Base-by-base conservation (phyloP, 164 flowering plant genomes). In the Dillenia turbinata region DNA sequence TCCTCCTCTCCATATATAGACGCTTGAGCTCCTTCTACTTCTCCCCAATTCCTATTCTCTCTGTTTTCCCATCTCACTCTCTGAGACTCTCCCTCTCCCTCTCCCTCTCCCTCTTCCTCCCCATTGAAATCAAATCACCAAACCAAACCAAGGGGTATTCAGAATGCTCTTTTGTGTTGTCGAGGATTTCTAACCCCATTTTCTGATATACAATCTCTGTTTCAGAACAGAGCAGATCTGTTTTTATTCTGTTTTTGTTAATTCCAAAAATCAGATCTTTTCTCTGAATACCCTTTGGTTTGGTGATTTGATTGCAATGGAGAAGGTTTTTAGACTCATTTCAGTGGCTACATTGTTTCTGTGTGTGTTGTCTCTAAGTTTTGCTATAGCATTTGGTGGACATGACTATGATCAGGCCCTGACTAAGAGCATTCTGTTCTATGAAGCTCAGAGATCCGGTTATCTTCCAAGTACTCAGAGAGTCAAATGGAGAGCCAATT, bases 381-480 rank as follows among this genome's bases (percentile, higher is more conserved):
- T 75, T 14, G 83, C 90, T n/a, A 47, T 67, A 40, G 87, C 81
- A 65, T 49, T 68, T n/a, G 89, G 81, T 19, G 88, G 88, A 48
- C 97, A 92, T 77, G 88, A 90, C 67, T 91, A 91, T 56, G 85
- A 81, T 19, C 76, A 82, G 54, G 99, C 99, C 59, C 66, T 95
- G 54, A 84, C 73, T 47, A 92, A 95, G 75, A 78, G 94, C 85
- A 66, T 95, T 72, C 84, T 95, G 50, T 95, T 84, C 77, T 95
- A 75, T 65, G 99, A 95, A 71, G 97, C 94, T 64, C 99, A 95
- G 77, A 83, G 99, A 75, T 95, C 99, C 60, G 99, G 99, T 11
- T 71, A 71, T 63, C 89, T 95, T 11, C 99, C 99, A 2, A 14
- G 55, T 10, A 73, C 60, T 67, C 99, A 95, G 69, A 78, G 99